These are phyloP conservation scores for Mayamaea pseudoterrestris DNA, from an alignment of 108 stramenopile species.

Conservation along the genomic window DNA sequence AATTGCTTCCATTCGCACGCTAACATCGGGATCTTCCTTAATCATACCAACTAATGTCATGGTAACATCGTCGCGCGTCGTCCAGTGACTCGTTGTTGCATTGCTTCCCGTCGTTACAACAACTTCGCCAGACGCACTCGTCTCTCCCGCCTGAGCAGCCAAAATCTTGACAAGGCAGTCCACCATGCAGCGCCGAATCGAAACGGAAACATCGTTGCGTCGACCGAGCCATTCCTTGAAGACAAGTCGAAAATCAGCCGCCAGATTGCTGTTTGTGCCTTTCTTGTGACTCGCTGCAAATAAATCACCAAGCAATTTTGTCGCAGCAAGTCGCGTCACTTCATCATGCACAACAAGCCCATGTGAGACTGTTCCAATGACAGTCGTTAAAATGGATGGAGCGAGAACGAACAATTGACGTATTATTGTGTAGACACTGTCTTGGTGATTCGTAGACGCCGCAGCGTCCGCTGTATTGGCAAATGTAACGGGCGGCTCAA, in stretches of 20 bases:
- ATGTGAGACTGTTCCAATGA: constrained; percentile 59
- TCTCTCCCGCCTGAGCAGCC: too few relatives aligned
- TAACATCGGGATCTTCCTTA: too few relatives aligned
- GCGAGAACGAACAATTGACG: constrained; percentile 61
- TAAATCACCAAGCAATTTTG: constrained; percentile 27
- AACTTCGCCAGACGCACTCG: too few relatives aligned
- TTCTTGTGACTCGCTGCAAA: too few relatives aligned
- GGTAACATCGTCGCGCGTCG: too few relatives aligned
- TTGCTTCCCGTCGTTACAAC: too few relatives aligned
- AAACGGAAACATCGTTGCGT: constrained; percentile 29
- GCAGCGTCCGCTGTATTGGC: constrained; percentile 7
- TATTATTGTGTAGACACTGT: constrained; percentile 55
- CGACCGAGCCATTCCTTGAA: constrained; percentile 63
- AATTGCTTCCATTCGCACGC: too few relatives aligned
- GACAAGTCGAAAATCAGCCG: too few relatives aligned
- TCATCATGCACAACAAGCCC: constrained; percentile 25
- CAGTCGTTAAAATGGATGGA: constrained; percentile 65
- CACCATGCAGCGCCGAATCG: constrained; percentile 57
- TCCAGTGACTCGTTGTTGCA: too few relatives aligned
- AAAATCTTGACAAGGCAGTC: neutral
- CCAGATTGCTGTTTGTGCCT: too few relatives aligned
- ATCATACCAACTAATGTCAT: too few relatives aligned
- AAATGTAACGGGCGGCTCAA: too few relatives aligned
- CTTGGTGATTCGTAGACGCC: constrained; percentile 8
- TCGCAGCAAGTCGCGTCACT: constrained; percentile 19